Evolutionary conservation across 352 stramenopile species (phyloP), one percentile per base, ranked within the genome.

Genomic region (Pythium guiyangense): DNA sequence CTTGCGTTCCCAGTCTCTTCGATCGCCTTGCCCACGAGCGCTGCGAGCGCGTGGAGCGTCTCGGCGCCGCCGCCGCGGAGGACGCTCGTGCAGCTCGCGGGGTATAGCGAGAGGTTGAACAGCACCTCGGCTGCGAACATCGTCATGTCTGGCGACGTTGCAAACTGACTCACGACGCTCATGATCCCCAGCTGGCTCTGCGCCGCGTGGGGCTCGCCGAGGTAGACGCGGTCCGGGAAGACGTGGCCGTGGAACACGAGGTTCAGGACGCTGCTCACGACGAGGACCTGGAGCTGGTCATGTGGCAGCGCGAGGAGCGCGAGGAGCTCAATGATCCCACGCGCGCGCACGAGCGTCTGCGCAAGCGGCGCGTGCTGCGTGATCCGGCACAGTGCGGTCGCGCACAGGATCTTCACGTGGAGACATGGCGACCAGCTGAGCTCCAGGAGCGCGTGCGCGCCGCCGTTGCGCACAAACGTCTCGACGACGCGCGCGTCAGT

Each of bases 221-320:
- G n/a, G 42, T 90, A 90, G 8, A 91, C 69, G 2, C 78, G 79
- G n/a, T 91, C 84, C 0, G 79, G 71, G 39, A 93, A 89, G 1
- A 60, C 48, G 43, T 86, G 74, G 2, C 79, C 75, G 51, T 83
- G 73, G 52, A 69, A 81, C 4, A 91, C 66, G n/a, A 93, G 62
- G 51, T 93, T 93, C 43, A 86, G 40, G 18, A 91, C 71, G 37
- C 71, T 87, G 35, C 69, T 87, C 27, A 93, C 73, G 6, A 71
- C 69, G 6, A 90, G 63, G 48, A 73, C 62, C 45, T 90, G 84
- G 0, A 93, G 72, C 11, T 70, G 73, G 5, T 79, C 62, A 29
- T 79, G 61, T 3, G 77, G 70, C 0, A 90, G 62, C 0, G 75
- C 71, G 12, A 93, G 69, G 77, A 93, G 84, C 0, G 81, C 73